phyloP scores from a whole-genome alignment of 192 early-diverging fungal genomes.

The Glomus cerebriforme region DNA sequence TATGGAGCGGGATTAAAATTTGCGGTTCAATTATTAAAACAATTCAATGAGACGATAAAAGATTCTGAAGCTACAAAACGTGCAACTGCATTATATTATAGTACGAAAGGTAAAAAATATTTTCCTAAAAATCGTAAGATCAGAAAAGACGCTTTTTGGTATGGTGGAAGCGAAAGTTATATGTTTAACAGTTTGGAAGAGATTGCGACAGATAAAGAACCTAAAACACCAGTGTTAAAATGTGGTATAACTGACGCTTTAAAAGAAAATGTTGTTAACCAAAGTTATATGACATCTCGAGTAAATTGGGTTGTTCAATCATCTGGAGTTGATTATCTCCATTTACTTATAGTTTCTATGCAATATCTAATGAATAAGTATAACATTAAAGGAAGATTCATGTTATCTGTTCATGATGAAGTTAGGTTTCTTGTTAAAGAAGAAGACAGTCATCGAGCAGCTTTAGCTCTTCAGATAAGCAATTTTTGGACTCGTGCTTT shows the following conservation, averaged over 20 bases:
- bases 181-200: constrained; percentile 93
- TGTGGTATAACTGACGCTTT: constrained; percentile 90
- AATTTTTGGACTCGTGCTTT: constrained; percentile 92
- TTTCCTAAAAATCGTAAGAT: constrained; percentile 15
- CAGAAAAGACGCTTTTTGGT: constrained; percentile 63
- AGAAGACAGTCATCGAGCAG: constrained; percentile 70
- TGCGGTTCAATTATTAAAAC: constrained; percentile 75
- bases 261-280: constrained; percentile 55
- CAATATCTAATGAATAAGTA: constrained; percentile 77
- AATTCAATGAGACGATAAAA: constrained; percentile 75
- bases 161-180: constrained; percentile 88
- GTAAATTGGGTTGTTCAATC: constrained; percentile 99
- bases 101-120: constrained; percentile 80
- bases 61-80: constrained; percentile 62
- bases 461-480: constrained; percentile 84
- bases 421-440: constrained; percentile 85
- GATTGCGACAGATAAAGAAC: constrained; percentile 71
- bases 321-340: constrained; percentile 96
- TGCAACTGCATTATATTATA: constrained; percentile 70
- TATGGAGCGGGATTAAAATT: constrained; percentile 92
- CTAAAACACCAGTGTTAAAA: constrained; percentile 83
- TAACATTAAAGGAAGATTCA: constrained; percentile 78
- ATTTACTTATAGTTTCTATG: constrained; percentile 88
- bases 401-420: constrained; percentile 95
- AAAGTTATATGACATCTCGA: constrained; percentile 79